Evolutionary conservation across 169 alveolate species (phyloP).

Genomic region (Cryptosporidium muris): DNA sequence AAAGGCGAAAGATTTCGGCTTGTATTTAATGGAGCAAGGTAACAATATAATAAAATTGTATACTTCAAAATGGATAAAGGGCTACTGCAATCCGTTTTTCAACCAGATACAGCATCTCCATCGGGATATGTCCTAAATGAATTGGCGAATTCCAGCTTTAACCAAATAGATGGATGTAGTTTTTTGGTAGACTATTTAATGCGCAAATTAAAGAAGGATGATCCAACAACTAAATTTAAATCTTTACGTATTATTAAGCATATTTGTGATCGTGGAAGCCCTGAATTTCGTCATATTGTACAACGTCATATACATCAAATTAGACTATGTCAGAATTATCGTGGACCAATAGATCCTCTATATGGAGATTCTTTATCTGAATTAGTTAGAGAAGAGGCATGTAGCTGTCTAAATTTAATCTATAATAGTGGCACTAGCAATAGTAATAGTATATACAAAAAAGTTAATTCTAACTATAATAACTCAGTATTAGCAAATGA

Average conservation of each 20-base stretch:
- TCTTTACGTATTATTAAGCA: constrained; percentile 40
- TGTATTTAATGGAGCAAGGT: not conserved
- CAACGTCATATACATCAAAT: constrained; percentile 65
- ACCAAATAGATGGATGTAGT: constrained; percentile 8
- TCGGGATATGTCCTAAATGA: constrained; percentile 56
- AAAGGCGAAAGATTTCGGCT: too few relatives aligned
- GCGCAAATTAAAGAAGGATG: constrained; percentile 41
- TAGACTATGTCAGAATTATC: constrained; percentile 31
- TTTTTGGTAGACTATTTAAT: constrained; percentile 51
- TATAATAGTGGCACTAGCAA: constrained; percentile 20
- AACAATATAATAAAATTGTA: not conserved
- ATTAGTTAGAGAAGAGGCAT: constrained; percentile 65
- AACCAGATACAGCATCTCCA: constrained; percentile 56
- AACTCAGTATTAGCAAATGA: not conserved
- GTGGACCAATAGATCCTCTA: constrained; percentile 54
- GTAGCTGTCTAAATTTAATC: constrained; percentile 27
- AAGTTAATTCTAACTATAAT: not conserved
- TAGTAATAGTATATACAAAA: not conserved
- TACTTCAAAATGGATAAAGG: constrained; percentile 28
- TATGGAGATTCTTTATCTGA: constrained; percentile 66
- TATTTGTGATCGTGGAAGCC: constrained; percentile 52
- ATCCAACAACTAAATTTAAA: constrained; percentile 31
- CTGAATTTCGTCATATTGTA: constrained; percentile 18
- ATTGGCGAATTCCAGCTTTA: constrained; percentile 35
- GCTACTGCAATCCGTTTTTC: constrained; percentile 48